A percentile compares a stretch with the other conserved stretches of the same genome.
These are phyloP conservation scores for Eragrostis tef DNA, from an alignment of 202 grass and related monocot genomes.

Conservation along the genomic window DNA sequence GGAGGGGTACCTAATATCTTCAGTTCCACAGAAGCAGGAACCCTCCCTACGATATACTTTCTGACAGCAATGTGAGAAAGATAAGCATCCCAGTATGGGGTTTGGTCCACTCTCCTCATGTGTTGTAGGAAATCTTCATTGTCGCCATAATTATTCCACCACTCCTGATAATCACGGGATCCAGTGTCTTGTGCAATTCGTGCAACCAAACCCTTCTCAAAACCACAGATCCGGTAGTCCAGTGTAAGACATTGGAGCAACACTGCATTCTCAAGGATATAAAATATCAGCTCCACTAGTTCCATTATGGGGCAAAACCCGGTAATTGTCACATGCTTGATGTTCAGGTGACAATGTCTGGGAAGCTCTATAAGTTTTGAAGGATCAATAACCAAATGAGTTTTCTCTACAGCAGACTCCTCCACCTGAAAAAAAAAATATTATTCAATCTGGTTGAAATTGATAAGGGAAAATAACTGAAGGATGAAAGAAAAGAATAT, in stretches of 20 bases:
- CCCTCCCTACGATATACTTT: not conserved
- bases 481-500: not conserved
- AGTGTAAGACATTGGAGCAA: not conserved
- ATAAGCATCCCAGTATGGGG: not conserved
- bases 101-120: not conserved
- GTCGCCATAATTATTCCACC: not conserved
- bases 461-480: not conserved
- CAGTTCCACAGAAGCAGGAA: not conserved
- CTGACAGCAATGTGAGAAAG: not conserved
- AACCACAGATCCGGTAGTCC: not conserved
- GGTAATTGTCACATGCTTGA: conserved; percentile 4
- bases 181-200: not conserved
- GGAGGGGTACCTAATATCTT: not conserved
- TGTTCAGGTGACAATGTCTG: not conserved
- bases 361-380: not conserved
- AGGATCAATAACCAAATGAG: not conserved
- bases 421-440: conserved; percentile 6
- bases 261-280: conserved; percentile 10
- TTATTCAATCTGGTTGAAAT: not conserved
- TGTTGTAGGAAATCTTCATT: not conserved
- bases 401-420: not conserved
- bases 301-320: not conserved
- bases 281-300: conserved; percentile 9
- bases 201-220: not conserved
- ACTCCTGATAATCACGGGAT: conserved; percentile 1